Evolutionary conservation across 2,329 filamentous ascomycete genomes (phyloP), one percentile per base, ranked within the genome.

Genomic region (Juglanconis oblonga): DNA sequence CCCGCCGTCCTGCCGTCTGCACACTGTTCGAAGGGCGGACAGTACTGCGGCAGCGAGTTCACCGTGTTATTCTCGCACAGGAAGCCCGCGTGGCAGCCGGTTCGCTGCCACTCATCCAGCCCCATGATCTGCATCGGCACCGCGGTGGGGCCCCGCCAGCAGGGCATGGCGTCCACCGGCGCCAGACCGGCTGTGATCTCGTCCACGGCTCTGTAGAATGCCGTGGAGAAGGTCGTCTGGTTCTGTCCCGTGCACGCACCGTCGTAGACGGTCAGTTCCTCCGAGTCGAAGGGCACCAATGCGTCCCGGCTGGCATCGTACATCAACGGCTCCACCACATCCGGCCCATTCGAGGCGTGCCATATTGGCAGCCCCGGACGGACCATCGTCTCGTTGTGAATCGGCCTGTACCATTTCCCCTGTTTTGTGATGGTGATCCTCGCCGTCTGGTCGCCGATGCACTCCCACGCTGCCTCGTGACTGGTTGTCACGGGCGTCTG

Each of bases 41-140:
- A 79, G 59, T 71, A 79, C 57, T 78, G 74, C 7, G 77, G 77
- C 6, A 79, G 67, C 1, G 77, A 79, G 62, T 79, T 79, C 47
- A 76, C 69, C 4, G 77, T 79, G 60, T 79, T 79, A 55, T 79
- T 79, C 38, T 66, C 61, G 61, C 77, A 80, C 29, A 77, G 65
- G 45, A 80, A 80, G 4, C 77, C 78, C 42, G 71, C 67, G 7
- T 65, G 69, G 57, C 77, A 80, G 1, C 77, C 77, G 5, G 69
- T 56, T 10, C 59, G 42, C 32, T 68, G 56, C 78, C 77, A 80
- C 5, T 67, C 67, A 1, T 67, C 65, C 8, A 72, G 69, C 32
- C 67, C 64, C 60, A 79, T 76, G 3, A 80, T 74, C 54, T 72
- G 69, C 29, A 80, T 66, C 1, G 77, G 77, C 4, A 77, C 52